phyloP scores from a whole-genome alignment of 495 filamentous ascomycete species.

The Penicillium argentinense region DNA sequence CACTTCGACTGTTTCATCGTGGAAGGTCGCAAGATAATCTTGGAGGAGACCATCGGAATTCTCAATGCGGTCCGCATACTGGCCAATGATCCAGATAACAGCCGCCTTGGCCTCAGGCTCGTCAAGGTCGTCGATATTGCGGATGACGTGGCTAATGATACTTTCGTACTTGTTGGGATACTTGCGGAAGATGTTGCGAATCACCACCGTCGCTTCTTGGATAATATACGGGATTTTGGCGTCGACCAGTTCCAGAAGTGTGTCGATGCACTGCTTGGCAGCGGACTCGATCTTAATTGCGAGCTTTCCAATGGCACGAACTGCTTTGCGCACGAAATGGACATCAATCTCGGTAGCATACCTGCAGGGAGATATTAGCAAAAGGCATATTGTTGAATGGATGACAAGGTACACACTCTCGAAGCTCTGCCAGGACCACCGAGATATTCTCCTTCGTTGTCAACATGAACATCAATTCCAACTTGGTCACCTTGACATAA shows the following conservation, averaged over 20 bases:
- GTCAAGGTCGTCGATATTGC: conserved; percentile 94
- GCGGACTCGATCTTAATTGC: conserved; percentile 99
- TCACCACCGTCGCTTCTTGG: conserved; percentile 99
- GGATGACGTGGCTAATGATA: conserved; percentile 92
- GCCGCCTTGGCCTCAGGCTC: conserved; percentile 99
- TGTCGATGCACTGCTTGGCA: conserved; percentile 85
- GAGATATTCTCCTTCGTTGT: conserved; percentile 95
- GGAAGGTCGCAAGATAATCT: conserved; percentile 90
- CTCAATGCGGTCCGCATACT: conserved; percentile 96
- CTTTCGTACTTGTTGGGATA: conserved; percentile 98
- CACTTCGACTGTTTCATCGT: conserved; percentile 91
- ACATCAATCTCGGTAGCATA: conserved; percentile 98
- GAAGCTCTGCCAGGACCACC: conserved; percentile 89
- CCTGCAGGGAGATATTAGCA: conserved; percentile 31
- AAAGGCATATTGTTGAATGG: not conserved
- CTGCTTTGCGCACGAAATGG: conserved; percentile 96
- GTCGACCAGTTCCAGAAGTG: conserved; percentile 86
- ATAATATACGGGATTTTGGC: conserved; percentile 99
- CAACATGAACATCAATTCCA: conserved; percentile 99
- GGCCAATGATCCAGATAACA: conserved; percentile 99
- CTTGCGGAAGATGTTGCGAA: conserved; percentile 98
- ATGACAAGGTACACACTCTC: conserved; percentile 58
- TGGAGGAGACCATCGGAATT: conserved; percentile 92
- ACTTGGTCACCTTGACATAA: conserved; percentile 98
- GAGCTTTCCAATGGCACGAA: conserved; percentile 95